Percentiles rank a stretch among this genome's conserved stretches.
Evolutionary conservation across 768 basidiomycete species (phyloP).

Genomic region (Kwoniella heveanensis): DNA sequence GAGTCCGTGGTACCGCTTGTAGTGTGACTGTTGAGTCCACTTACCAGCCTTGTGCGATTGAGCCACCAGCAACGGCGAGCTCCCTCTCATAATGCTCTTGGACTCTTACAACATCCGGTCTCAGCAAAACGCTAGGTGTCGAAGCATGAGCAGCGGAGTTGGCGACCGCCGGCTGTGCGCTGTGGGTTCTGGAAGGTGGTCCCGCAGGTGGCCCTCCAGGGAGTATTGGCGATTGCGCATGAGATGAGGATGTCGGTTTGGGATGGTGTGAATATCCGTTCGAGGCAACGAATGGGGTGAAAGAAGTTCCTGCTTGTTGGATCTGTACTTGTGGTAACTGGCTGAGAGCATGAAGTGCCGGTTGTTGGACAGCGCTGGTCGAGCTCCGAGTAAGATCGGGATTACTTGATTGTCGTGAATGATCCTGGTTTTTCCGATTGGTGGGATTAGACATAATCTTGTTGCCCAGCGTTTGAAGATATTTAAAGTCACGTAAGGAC

Average conservation of each 20-base stretch:
- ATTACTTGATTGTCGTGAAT: not conserved
- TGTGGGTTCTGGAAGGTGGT: not conserved
- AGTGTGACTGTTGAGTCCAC: not conserved
- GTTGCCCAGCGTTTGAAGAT: not conserved
- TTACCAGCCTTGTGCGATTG: not conserved
- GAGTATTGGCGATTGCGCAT: not conserved
- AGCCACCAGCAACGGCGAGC: not conserved
- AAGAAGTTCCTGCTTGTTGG: not conserved
- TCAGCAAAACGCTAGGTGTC: not conserved
- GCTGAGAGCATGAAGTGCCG: too few species aligned
- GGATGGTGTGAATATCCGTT: not conserved
- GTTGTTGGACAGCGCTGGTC: not conserved
- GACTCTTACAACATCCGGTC: not conserved
- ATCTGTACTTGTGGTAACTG: not conserved
- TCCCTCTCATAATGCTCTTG: not conserved
- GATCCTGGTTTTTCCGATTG: not conserved
- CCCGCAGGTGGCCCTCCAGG: not conserved
- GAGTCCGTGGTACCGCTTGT: too few species aligned
- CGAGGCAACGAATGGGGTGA: not conserved
- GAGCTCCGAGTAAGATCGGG: not conserved
- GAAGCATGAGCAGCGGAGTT: not conserved
- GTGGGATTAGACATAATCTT: not conserved
- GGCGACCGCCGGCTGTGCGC: not conserved
- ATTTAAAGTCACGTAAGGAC: not conserved
- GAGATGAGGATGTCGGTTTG: not conserved